Evolutionary conservation across 352 stramenopile species (phyloP).

Genomic region (Phytopythium oedochilum): DNA sequence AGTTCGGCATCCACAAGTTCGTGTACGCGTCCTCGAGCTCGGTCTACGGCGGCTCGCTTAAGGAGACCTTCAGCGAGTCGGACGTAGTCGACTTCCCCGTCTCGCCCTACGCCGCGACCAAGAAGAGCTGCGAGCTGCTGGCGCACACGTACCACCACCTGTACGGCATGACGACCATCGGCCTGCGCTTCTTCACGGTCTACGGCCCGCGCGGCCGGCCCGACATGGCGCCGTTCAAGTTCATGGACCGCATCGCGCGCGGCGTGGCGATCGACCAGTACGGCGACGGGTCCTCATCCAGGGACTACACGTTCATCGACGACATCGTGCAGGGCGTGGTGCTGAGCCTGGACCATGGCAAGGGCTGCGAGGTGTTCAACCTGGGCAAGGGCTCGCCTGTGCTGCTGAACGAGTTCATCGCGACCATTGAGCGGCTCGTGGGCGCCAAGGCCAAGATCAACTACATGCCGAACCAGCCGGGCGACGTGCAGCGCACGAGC

Average conservation of each 20-base stretch:
- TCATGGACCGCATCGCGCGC: slow-evolving; percentile 93
- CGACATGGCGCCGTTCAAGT: slow-evolving; percentile 99
- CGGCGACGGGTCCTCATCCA: slow-evolving; percentile 91
- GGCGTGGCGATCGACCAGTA: slow-evolving; percentile 95
- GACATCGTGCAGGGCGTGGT: slow-evolving; percentile 97
- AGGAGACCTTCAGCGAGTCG: slow-evolving; percentile 88
- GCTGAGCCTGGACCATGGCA: slow-evolving; percentile 58
- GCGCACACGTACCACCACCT: slow-evolving; percentile 97
- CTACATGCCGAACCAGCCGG: slow-evolving; percentile 92
- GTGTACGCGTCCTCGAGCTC: slow-evolving; percentile 95
- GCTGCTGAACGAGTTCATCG: slow-evolving; percentile 94
- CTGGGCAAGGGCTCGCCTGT: slow-evolving; percentile 92
- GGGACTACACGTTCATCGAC: slow-evolving; percentile 98
- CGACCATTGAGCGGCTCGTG: slow-evolving; percentile 91
- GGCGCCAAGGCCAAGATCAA: slow-evolving; percentile 94
- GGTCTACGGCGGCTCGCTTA: slow-evolving; percentile 94
- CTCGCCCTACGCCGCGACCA: slow-evolving; percentile 95
- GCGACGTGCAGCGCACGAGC: slow-evolving; percentile 95
- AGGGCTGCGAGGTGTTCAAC: slow-evolving; percentile 96
- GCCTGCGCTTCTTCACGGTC: slow-evolving; percentile 98
- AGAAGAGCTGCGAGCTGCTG: slow-evolving; percentile 97
- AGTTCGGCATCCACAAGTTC: slow-evolving; percentile 91
- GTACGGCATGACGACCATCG: slow-evolving; percentile 93
- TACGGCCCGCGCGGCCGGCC: slow-evolving; percentile 94
- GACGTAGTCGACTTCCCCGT: slow-evolving; percentile 93